Base-by-base conservation (phyloP, 352 stramenopile genomes). In the Peronospora farinosa region DNA sequence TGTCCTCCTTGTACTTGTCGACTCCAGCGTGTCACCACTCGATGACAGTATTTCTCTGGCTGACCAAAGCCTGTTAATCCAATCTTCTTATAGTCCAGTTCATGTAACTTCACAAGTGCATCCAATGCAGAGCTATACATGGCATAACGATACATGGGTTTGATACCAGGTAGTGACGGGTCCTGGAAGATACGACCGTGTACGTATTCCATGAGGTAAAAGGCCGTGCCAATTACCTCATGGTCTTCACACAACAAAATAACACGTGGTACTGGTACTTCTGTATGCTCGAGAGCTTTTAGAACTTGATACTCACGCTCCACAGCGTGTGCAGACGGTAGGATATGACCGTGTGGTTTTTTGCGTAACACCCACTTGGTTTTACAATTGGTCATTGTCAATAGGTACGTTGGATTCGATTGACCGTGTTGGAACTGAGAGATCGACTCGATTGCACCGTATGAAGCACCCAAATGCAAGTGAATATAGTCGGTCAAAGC, bases 381-480 rank as follows among this genome's bases (percentile, higher is more conserved):
- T 23, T 69, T 68, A 13, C 66, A 81, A 41, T 54, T 31, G 17
- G 38, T 53, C 73, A 88, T 88, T 4, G 49, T 72, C 42, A 95
- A 47, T 23, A 91, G 65, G 63, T 92, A 95, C 51, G 85, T 95
- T 31, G 85, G 85, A 63, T 95, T 95, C 9, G 75, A 90, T 57
- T 95, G 85, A 5, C 85, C 85, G 41, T 94, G 76, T 47, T 78
- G 59, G 57, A 95, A 95, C 66, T 95, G 81, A 40, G 67, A 43
- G 41, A 95, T 78, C 47, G 73, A 65, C 28, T 57, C 63, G 44
- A 88, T 69, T 25, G 67, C 21, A 25, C 76, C 76, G 51, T 88
- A 71, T 41, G 69, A 72, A 7, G 57, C 45, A 38, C 76, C 76
- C 31, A 88, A 60, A 15, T 54, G 44, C 32, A 65, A 63, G 39